A percentile compares a stretch with the other conserved stretches of the same genome.
Evolutionary conservation across 192 early-diverging fungal genomes (phyloP).

Genomic region (Powellomyces hirtus): DNA sequence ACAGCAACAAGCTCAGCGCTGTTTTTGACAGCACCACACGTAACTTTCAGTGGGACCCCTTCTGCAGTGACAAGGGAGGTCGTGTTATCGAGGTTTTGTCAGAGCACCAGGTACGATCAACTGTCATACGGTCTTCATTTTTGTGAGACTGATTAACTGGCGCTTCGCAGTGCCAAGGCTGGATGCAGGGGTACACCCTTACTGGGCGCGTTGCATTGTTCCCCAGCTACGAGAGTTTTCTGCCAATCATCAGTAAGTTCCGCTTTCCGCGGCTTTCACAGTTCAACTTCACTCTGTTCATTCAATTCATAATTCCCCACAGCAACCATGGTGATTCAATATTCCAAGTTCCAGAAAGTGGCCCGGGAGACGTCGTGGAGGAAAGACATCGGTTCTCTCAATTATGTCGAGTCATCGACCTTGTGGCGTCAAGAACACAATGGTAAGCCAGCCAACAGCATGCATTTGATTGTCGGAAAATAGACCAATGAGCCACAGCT

Average conservation of each 20-base stretch:
- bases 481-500: no score
- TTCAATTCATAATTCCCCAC: neutral
- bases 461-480: no score
- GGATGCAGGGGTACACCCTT: constrained; percentile 47
- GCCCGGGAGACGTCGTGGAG: constrained; percentile 41
- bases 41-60: constrained; percentile 41
- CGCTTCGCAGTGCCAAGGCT: no score
- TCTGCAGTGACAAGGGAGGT: constrained; percentile 21
- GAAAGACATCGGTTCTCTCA: constrained; percentile 32
- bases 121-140: no score
- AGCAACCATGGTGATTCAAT: constrained; percentile 41
- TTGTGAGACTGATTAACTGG: no score
- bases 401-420: constrained; percentile 43
- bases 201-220: constrained; percentile 41
- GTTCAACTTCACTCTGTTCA: neutral
- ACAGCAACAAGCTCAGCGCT: constrained; percentile 37
- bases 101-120: constrained; percentile 33
- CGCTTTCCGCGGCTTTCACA: no score
- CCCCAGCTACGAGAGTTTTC: constrained; percentile 44
- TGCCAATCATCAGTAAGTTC: constrained; percentile 33
- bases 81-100: constrained; percentile 44
- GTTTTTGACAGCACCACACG: constrained; percentile 38
- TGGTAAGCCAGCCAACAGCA: no score
- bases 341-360: constrained; percentile 45
- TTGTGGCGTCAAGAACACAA: constrained; percentile 52